Percentiles rank a stretch among this genome's conserved stretches.
Conservation (phyloP, 805 yeast species). For the Kockiozyma suomiensis region DNA sequence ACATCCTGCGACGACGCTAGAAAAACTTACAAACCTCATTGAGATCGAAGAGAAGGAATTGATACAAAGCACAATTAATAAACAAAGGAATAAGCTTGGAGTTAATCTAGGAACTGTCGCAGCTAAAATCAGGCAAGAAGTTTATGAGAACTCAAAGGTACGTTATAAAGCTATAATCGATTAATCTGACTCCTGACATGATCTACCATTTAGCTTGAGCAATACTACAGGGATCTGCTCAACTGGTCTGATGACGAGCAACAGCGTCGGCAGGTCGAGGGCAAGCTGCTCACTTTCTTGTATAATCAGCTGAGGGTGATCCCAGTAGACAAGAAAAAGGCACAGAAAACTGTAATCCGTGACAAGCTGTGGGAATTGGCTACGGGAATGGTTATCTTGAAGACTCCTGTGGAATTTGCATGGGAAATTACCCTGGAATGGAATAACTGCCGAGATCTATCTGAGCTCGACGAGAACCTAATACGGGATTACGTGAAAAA, state of each 20-base stretch:
- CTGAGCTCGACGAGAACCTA: constrained; percentile 51
- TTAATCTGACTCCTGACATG: neutral
- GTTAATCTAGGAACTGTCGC: constrained; percentile 33
- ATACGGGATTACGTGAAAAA: constrained; percentile 55
- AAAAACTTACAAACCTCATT: constrained; percentile 36
- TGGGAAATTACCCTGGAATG: constrained; percentile 80
- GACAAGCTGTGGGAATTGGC: constrained; percentile 58
- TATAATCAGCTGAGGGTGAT: constrained; percentile 56
- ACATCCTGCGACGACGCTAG: constrained; percentile 36
- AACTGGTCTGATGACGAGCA: constrained; percentile 65
- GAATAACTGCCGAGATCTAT: constrained; percentile 58
- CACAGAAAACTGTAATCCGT: constrained; percentile 45
- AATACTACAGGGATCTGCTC: constrained; percentile 57
- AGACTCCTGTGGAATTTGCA: constrained; percentile 60
- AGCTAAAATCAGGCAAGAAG: constrained; percentile 49
- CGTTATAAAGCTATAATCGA: neutral
- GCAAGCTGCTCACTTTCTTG: constrained; percentile 58
- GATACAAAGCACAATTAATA: constrained; percentile 35
- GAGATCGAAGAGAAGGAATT: constrained; percentile 44
- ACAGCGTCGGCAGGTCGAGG: constrained; percentile 61
- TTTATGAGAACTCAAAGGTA: constrained; percentile 51
- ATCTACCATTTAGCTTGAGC: constrained; percentile 44
- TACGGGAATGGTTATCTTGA: constrained; percentile 69
- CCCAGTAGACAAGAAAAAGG: constrained; percentile 43
- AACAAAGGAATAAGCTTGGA: constrained; percentile 36